These are phyloP conservation scores for Coniochaeta pulveracea DNA, from an alignment of 2,329 filamentous ascomycete species.

Conservation along the genomic window DNA sequence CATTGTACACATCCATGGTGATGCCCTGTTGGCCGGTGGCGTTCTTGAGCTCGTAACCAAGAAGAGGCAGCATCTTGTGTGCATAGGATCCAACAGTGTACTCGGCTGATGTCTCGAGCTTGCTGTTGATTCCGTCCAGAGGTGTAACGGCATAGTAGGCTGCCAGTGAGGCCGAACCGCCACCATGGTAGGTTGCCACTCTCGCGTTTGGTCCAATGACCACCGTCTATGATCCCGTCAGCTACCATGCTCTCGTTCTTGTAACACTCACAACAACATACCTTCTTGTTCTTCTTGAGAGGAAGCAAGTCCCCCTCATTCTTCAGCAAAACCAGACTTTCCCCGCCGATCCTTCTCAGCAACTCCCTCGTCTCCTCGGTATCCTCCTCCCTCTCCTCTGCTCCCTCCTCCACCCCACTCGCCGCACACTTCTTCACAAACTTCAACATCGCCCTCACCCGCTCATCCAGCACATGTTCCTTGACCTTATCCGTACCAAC, in stretches of 20 bases:
- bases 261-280: slow-evolving; percentile 15
- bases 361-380: slow-evolving; percentile 52
- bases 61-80: slow-evolving; percentile 50
- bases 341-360: slow-evolving; percentile 53
- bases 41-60: slow-evolving; percentile 40
- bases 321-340: slow-evolving; percentile 64
- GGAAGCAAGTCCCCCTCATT: slow-evolving; percentile 57
- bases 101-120: slow-evolving; percentile 28
- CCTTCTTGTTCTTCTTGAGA: slow-evolving; percentile 47
- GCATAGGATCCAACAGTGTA: slow-evolving; percentile 54
- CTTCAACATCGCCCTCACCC: slow-evolving; percentile 45
- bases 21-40: slow-evolving; percentile 44
- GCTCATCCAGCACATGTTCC: slow-evolving; percentile 41
- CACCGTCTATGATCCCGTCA: slow-evolving; percentile 26
- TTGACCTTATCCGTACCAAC: slow-evolving; percentile 45
- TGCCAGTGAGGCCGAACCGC: slow-evolving; percentile 49
- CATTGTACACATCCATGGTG: slow-evolving; percentile 50
- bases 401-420: slow-evolving; percentile 41
- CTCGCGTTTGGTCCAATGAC: slow-evolving; percentile 48
- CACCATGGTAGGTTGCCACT: slow-evolving; percentile 46
- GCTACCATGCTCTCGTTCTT: not conserved
- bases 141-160: slow-evolving; percentile 62
- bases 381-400: slow-evolving; percentile 40
- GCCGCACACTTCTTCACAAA: slow-evolving; percentile 46
- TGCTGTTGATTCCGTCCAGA: slow-evolving; percentile 55